Percentiles rank a stretch among this genome's conserved stretches.
These are phyloP conservation scores for Hibiscus syriacus DNA, from an alignment of 345 rosid species.

Conservation along the genomic window DNA sequence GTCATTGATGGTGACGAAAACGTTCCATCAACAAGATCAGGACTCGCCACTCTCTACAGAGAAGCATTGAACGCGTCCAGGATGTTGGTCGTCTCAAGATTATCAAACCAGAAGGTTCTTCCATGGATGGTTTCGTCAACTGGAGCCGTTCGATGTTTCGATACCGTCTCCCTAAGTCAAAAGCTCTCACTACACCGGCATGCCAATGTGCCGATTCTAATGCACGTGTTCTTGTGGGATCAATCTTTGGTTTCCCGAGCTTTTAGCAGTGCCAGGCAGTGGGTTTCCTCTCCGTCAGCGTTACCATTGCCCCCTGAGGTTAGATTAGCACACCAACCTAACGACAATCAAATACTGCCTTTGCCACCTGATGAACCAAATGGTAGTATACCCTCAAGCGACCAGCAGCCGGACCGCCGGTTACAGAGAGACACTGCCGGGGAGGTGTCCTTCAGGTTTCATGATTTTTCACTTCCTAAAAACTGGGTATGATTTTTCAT, in stretches of 20 bases:
- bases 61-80: slow-evolving; percentile 52
- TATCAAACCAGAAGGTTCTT: slow-evolving; percentile 72
- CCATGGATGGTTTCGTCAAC: slow-evolving; percentile 92
- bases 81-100: slow-evolving; percentile 64
- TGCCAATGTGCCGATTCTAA: slow-evolving; percentile 56
- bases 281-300: slow-evolving; percentile 25
- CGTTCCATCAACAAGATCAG: slow-evolving; percentile 70
- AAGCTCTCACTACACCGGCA: slow-evolving; percentile 90
- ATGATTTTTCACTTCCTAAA: slow-evolving; percentile 57
- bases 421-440: slow-evolving; percentile 66
- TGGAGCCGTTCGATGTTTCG: slow-evolving; percentile 78
- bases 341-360: slow-evolving; percentile 60
- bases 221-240: slow-evolving; percentile 75
- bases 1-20: slow-evolving; percentile 58
- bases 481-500: slow-evolving; percentile 40
- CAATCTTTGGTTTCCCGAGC: slow-evolving; percentile 14
- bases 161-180: slow-evolving; percentile 84
- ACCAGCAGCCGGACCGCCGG: slow-evolving; percentile 21
- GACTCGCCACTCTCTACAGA: slow-evolving; percentile 49
- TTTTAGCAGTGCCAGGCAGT: slow-evolving; percentile 21
- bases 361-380: slow-evolving; percentile 25
- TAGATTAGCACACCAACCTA: slow-evolving; percentile 29
- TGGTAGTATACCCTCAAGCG: slow-evolving; percentile 2
- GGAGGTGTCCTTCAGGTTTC: slow-evolving; percentile 75
- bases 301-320: slow-evolving; percentile 31